Base-by-base conservation (phyloP, 1,139 yeast species). In the Kazachstania sp. region DNA sequence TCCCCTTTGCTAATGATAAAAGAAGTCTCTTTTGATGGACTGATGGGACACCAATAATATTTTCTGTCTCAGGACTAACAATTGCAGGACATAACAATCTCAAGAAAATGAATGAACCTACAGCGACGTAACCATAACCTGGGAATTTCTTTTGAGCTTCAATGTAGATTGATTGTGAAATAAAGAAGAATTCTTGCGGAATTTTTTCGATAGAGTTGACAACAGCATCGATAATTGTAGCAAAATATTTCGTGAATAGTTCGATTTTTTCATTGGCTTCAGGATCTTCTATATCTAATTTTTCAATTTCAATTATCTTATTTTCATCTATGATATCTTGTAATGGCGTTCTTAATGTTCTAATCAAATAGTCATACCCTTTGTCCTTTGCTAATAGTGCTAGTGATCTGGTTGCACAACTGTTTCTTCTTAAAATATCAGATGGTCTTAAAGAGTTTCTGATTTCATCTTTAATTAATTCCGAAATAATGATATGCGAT, bases 61-160 rank as follows among this genome's bases (percentile, higher is more conserved):
- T 71, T 48, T 83, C 78, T 2, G 87, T 75, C 53, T 87, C 95
- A 0, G 97, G 97, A 34, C 90, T 82, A 13, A 90, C 90, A 50
- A 90, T 79, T 0, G 95, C 95, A 11, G 98, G 97, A 60, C 95
- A 88, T 51, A 87, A 75, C 56, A 86, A 84, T 51, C 97, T 73
- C 54, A 90, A 71, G 60, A 90, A 90, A 46, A 90, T 72, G 60
- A 86, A 90, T 0, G 95, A 88, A 0, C 97, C 96, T 35, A 88
- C 86, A 0, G 95, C 90, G 28, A 81, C 73, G 44, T 73, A 66
- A 38, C 80, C 68, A 48, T 80, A 45, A 43, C 79, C 83, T 0
- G 88, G 85, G 55, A 85, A 85, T 56, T 79, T 82, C 18, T 71
- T 67, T 42, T 73, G 68, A 1, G 92, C 88, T 19, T 83, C 71